Conservation (phyloP, 371 early-diverging fungal genomes). For the Lichtheimia ornata region DNA sequence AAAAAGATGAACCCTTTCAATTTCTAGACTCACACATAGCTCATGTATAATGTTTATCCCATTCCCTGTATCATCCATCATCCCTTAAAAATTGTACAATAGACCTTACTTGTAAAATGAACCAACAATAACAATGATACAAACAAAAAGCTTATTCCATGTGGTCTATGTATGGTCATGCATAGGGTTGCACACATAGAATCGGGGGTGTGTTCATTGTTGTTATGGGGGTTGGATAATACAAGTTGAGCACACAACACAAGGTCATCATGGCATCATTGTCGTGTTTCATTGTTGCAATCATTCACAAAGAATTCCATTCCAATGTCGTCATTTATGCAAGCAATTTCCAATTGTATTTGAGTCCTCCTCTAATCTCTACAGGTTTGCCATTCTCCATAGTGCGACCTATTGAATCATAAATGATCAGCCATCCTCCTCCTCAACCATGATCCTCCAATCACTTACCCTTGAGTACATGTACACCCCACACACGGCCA, state of each 20-base stretch:
- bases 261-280: neutral
- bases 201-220: neutral
- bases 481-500: slow-evolving; percentile 37
- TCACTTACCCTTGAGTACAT: slow-evolving; percentile 30
- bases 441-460: too few relatives aligned
- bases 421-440: neutral
- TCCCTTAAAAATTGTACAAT: slow-evolving; percentile 1
- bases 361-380: slow-evolving; percentile 35
- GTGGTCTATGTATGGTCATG: neutral
- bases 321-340: slow-evolving; percentile 8
- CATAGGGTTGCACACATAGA: neutral
- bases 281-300: neutral
- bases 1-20: neutral
- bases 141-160: slow-evolving; percentile 7
- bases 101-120: neutral
- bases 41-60: too few relatives aligned
- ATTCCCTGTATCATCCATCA: too few relatives aligned
- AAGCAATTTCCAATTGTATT: slow-evolving; percentile 26
- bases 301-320: neutral
- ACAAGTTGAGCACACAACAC: neutral
- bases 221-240: neutral
- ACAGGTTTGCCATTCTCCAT: slow-evolving; percentile 35
- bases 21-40: neutral
- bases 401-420: slow-evolving; percentile 24
- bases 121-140: neutral